phyloP scores from a whole-genome alignment of 495 filamentous ascomycete species.

The Terfezia boudieri region DNA sequence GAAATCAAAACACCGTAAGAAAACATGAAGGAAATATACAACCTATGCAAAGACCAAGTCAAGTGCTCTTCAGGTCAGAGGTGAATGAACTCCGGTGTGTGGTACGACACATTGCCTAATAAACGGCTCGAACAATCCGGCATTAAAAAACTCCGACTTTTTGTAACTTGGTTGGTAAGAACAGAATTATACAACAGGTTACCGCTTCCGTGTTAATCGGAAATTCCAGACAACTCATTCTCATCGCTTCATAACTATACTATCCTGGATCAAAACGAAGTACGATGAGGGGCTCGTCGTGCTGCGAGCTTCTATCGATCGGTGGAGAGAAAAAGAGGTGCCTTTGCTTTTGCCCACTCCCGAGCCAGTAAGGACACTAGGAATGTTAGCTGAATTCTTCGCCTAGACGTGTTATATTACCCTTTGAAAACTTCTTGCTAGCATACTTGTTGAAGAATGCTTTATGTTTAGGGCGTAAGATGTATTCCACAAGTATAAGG shows the following conservation, averaged over 20 bases:
- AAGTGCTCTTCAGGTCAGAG: too few relatives aligned
- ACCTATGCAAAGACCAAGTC: too few relatives aligned
- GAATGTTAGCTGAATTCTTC: neutral
- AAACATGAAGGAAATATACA: too few relatives aligned
- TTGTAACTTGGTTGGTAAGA: neutral
- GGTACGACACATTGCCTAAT: too few relatives aligned
- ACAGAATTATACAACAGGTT: neutral
- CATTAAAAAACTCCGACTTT: neutral
- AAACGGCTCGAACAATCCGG: too few relatives aligned
- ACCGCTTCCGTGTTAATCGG: neutral
- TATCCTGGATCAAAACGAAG: neutral
- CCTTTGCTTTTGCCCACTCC: neutral
- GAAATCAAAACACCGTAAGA: too few relatives aligned
- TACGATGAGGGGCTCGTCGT: neutral
- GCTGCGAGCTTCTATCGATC: neutral
- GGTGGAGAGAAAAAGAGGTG: neutral
- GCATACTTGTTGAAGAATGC: slow-evolving; percentile 99
- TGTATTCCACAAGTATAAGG: slow-evolving; percentile 84
- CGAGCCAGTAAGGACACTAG: neutral
- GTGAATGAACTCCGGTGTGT: too few relatives aligned
- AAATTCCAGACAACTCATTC: neutral
- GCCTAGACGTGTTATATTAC: slow-evolving; percentile 21
- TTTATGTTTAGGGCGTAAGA: slow-evolving; percentile 66
- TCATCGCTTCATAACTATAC: neutral
- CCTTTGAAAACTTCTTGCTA: slow-evolving; percentile 94